These are phyloP conservation scores for Aquanectria penicillioides DNA, from an alignment of 2,329 filamentous ascomycete species.

Conservation along the genomic window DNA sequence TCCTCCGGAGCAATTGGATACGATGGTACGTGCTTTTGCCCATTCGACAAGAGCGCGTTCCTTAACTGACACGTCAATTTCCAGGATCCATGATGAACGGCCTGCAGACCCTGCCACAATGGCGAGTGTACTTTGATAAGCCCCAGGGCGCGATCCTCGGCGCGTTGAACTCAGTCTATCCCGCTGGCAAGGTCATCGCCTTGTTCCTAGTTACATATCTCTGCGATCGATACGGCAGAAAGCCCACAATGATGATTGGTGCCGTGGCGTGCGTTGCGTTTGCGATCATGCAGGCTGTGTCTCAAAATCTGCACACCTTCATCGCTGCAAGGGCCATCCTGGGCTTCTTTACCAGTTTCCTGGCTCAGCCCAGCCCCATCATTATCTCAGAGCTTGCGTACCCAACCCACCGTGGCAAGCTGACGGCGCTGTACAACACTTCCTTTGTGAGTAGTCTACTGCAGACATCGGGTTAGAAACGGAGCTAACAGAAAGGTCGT, in stretches of 20 bases:
- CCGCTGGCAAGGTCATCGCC: slow-evolving; percentile 50
- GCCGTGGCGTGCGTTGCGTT: slow-evolving; percentile 40
- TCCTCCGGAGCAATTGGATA: slow-evolving; percentile 56
- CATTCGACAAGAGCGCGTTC: too few relatives aligned
- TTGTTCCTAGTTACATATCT: slow-evolving; percentile 46
- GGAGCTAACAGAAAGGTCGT: slow-evolving; percentile 1
- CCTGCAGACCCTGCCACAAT: slow-evolving; percentile 51
- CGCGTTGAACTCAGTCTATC: slow-evolving; percentile 47
- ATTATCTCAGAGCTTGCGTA: slow-evolving; percentile 46
- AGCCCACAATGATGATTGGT: slow-evolving; percentile 48
- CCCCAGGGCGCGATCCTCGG: slow-evolving; percentile 48
- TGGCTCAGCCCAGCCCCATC: slow-evolving; percentile 42
- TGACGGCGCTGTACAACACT: slow-evolving; percentile 44
- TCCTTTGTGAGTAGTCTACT: slow-evolving; percentile 31
- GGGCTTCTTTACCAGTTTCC: slow-evolving; percentile 41
- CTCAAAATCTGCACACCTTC: slow-evolving; percentile 38
- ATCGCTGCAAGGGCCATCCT: slow-evolving; percentile 44
- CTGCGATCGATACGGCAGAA: slow-evolving; percentile 52
- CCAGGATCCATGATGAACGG: slow-evolving; percentile 54
- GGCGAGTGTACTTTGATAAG: slow-evolving; percentile 51
- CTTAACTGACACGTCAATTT: too few relatives aligned
- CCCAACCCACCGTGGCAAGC: slow-evolving; percentile 43
- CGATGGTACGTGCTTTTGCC: slow-evolving; percentile 51
- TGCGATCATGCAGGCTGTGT: slow-evolving; percentile 43
- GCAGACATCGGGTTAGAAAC: rapidly evolving